A percentile compares a stretch with the other conserved stretches of the same genome.
Conservation (phyloP, 2,329 filamentous ascomycete species). For the Aureobasidium leucospermi region DNA sequence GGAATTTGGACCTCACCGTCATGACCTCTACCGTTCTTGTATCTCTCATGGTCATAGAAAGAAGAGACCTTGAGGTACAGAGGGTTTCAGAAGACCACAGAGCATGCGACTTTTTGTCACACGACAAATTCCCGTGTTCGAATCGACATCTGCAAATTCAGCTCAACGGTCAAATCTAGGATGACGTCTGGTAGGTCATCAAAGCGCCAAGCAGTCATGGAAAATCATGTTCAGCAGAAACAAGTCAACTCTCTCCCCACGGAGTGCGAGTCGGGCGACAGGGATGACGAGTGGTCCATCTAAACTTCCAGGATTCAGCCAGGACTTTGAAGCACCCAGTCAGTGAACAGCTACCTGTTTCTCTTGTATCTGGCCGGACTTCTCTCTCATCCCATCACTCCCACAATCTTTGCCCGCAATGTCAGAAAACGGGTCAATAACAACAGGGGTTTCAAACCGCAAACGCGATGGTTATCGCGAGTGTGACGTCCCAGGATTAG, state of each 20-base stretch:
- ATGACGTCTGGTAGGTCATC: not conserved
- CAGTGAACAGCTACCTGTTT: not conserved
- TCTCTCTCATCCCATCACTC: not conserved
- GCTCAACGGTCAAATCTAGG: not conserved
- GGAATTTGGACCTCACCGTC: not conserved
- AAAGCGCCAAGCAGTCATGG: not conserved
- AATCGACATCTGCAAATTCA: not conserved
- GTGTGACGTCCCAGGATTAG: not conserved
- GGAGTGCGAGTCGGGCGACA: not conserved
- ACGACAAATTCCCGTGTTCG: not conserved
- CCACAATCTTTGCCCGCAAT: not conserved
- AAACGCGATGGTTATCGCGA: not conserved
- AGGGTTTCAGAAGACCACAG: not conserved
- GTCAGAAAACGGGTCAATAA: not conserved
- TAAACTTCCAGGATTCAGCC: not conserved
- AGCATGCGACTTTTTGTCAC: not conserved
- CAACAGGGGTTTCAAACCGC: not conserved
- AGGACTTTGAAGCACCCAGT: too few species aligned
- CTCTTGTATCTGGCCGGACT: not conserved
- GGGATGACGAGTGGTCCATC: not conserved
- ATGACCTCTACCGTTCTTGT: not conserved
- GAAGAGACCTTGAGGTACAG: too few species aligned
- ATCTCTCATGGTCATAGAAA: too few species aligned
- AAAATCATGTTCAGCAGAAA: not conserved
- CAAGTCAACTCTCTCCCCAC: not conserved